These are phyloP conservation scores for Boletus sp. DNA, from an alignment of 1,284 basidiomycete species.

Conservation along the genomic window DNA sequence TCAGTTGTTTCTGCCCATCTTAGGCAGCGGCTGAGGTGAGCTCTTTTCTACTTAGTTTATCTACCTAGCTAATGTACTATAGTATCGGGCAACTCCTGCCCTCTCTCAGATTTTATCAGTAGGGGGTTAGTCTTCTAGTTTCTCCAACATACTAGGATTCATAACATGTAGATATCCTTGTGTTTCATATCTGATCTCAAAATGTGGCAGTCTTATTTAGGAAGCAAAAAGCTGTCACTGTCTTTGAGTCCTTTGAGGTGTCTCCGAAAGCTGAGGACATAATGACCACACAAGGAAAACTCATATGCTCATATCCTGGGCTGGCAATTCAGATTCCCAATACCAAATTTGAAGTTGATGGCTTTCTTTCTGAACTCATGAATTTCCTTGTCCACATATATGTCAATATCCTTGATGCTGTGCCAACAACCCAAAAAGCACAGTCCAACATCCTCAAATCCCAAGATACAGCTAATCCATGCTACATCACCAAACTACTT, in stretches of 20 bases:
- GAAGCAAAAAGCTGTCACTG: conserved; percentile 16
- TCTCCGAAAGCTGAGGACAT: conserved; percentile 9
- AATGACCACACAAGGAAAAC: conserved; percentile 8
- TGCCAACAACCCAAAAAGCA: conserved; percentile 1
- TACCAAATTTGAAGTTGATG: conserved; percentile 19
- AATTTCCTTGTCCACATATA: conserved; percentile 9
- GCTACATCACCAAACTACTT: conserved; percentile 22
- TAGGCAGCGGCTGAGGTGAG: too few species aligned
- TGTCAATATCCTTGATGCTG: not conserved
- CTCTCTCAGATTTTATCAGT: too few species aligned
- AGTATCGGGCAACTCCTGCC: too few species aligned
- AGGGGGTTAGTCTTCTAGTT: conserved; percentile 17
- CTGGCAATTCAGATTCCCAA: conserved; percentile 34
- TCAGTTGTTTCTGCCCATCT: too few species aligned
- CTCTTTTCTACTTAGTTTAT: too few species aligned
- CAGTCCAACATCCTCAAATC: not conserved
- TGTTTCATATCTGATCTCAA: conserved; percentile 38
- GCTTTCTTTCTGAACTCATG: conserved; percentile 23
- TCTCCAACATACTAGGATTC: not conserved
- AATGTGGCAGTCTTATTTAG: conserved; percentile 43
- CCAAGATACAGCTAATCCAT: not conserved
- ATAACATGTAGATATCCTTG: conserved; percentile 26
- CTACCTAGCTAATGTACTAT: too few species aligned
- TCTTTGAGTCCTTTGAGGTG: conserved; percentile 39
- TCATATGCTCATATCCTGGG: conserved; percentile 38